Evolutionary conservation across 1,284 basidiomycete genomes (phyloP), one percentile per base, ranked within the genome.

Genomic region (Mixia osmundae): DNA sequence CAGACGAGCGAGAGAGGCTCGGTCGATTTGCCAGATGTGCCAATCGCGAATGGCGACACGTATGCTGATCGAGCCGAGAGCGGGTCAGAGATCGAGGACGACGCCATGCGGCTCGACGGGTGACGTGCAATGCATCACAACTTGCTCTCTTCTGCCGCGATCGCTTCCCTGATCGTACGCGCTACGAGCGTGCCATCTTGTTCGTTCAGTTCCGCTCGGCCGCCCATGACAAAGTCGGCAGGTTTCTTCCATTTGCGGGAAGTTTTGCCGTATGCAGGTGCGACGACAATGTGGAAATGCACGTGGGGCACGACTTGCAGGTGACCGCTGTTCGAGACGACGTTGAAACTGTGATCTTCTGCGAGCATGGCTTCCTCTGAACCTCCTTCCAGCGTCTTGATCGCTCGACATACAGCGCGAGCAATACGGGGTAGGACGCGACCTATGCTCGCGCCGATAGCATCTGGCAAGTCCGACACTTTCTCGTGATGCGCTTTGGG

Each of bases 291-390:
- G 37, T 43, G 41, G 34, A 40, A 43, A 31, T 43, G 41, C 9
- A 43, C 41, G 23, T 41, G 40, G 18, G 29, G 25, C 2, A 42
- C 40, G 5, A 43, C 41, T 16, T 43, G 41, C 19, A 30, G 38
- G 21, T 43, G 37, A 2, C 41, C 41, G 29, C 40, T 43, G 25
- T 43, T 43, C 12, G 27, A 35, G 11, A 43, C 38, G 22, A 43
- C 25, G 23, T 40, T 43, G 38, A 43, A 43, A 18, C 40, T 38
- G 1, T 15, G 19, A 23, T 43, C 38, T 5, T 22, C 15, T 5
- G 30, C 40, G 18, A 32, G 28, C 29, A 15, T 11, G 23, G 18
- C 30, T 30, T 12, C 21, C 25, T 20, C 36, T 18, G 15, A 22
- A 33, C 10, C 6, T 18, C 10, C n/a, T n/a, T 12, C n/a, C 9